Conservation (phyloP, 2,329 filamentous ascomycete genomes). For the Akanthomyces uredinophilus region DNA sequence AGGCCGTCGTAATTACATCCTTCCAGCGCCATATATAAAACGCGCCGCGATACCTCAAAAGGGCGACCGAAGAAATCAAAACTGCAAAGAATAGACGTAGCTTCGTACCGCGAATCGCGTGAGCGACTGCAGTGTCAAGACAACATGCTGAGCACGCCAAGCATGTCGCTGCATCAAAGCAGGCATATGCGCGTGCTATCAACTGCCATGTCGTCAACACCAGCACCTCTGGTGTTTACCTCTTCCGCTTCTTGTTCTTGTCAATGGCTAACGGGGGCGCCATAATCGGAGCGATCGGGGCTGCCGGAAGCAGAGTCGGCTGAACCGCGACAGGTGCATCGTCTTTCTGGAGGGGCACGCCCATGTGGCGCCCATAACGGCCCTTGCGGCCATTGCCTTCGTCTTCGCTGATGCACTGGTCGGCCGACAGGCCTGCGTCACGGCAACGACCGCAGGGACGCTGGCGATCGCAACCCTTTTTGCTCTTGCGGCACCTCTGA, state of each 20-base stretch:
- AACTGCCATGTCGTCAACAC: not conserved
- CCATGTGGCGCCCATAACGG: slow-evolving; percentile 73
- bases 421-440: slow-evolving; percentile 87
- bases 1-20: slow-evolving; percentile 36
- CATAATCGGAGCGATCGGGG: slow-evolving; percentile 38
- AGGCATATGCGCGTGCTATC: not conserved
- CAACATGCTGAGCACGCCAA: not conserved
- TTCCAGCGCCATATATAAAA: slow-evolving; percentile 27
- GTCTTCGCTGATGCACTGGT: slow-evolving; percentile 95
- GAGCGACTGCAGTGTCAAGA: not conserved
- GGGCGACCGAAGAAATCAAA: not conserved
- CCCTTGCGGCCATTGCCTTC: slow-evolving; percentile 97
- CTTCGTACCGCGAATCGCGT: slow-evolving; percentile 9
- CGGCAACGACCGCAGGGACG: slow-evolving; percentile 92
- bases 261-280: slow-evolving; percentile 32
- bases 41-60: slow-evolving; percentile 16
- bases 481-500: slow-evolving; percentile 97
- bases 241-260: slow-evolving; percentile 59
- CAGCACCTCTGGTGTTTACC: slow-evolving; percentile 32
- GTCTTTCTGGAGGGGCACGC: slow-evolving; percentile 57
- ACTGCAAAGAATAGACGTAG: slow-evolving; percentile 8
- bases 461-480: slow-evolving; percentile 97
- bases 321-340: slow-evolving; percentile 36
- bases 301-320: slow-evolving; percentile 37
- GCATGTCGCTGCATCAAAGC: not conserved